Base-by-base conservation (phyloP, 805 yeast genomes). In the Starmerella cellae region DNA sequence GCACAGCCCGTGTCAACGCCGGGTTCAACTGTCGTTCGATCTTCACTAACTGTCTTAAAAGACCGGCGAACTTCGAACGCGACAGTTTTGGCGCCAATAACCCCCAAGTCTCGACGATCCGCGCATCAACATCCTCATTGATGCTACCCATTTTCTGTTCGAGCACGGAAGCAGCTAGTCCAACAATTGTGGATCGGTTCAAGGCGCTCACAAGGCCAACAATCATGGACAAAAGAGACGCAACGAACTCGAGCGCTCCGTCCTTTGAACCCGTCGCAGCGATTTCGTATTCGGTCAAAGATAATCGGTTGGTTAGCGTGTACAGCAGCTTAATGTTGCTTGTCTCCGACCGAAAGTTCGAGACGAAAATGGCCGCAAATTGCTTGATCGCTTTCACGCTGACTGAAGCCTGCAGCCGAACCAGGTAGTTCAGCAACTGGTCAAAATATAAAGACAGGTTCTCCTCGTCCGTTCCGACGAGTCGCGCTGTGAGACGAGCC, bases 131-230 rank as follows among this genome's bases (percentile, higher is more conserved):
- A 2, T 40, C 37, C n/a, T 33, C 42, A 34, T 43, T 42, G 21
- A 54, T 53, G 3, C 47, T 35, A 24, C 54, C 56, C 30, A 39
- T 42, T 45, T 57, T 38, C 66, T 66, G 39, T 13, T 82, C 74
- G 43, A 91, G 67, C 30, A 91, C 76, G 0, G 95, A 79, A 13
- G 82, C 76, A 0, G 93, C 77, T 49, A 91, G 68, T 3, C 81
- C 77, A 16, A 81, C 74, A 24, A 88, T 79, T 16, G 82, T 71
- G 43, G 74, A 76, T 49, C 81, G 91, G 23, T 42, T 28, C 30
- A 49, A 43, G 13, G 43, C 26, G 19, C 39, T 41, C 6, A 49
- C 55, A 32, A 50, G 35, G 5, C 47, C 51, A n/a, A 52, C 50
- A 5, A 52, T 26, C 9, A 49, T 46, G 14, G 51, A 40, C 9